phyloP scores from a whole-genome alignment of 352 stramenopile species.

The Phytopythium boreale region DNA sequence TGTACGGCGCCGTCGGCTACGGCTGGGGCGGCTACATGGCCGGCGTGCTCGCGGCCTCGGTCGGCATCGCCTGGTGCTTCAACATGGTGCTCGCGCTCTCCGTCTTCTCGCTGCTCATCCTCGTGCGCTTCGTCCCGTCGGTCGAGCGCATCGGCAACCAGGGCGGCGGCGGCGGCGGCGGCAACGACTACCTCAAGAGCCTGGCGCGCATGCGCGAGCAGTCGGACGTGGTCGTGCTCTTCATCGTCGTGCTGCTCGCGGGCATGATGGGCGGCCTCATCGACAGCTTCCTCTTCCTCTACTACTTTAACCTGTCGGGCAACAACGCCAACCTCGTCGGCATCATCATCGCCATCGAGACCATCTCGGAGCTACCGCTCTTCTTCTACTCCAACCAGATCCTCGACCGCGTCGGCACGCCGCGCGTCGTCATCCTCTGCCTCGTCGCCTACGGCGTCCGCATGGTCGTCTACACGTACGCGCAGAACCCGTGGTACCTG shows the following conservation, averaged over 20 bases:
- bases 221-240: conserved; percentile 60
- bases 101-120: conserved; percentile 50
- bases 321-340: conserved; percentile 62
- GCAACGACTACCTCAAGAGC: conserved; percentile 36
- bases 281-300: conserved; percentile 69
- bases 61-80: conserved; percentile 77
- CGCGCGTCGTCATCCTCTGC: conserved; percentile 45
- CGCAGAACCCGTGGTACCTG: conserved; percentile 58
- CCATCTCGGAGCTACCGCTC: conserved; percentile 63
- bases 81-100: conserved; percentile 68
- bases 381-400: conserved; percentile 78
- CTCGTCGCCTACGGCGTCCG: conserved; percentile 53
- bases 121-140: conserved; percentile 47
- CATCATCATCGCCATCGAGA: conserved; percentile 66
- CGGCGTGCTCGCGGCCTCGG: conserved; percentile 50
- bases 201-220: conserved; percentile 45
- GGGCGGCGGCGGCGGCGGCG: conserved; percentile 15
- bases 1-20: conserved; percentile 70
- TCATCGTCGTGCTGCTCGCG: conserved; percentile 60
- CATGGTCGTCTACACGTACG: conserved; percentile 60
- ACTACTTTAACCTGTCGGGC: conserved; percentile 67
- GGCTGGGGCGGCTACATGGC: conserved; percentile 63
- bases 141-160: conserved; percentile 25
- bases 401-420: conserved; percentile 54
- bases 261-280: conserved; percentile 60